Evolutionary conservation across 306 rosid genomes (phyloP).

Genomic region (Amphicarpaea edgeworthii): DNA sequence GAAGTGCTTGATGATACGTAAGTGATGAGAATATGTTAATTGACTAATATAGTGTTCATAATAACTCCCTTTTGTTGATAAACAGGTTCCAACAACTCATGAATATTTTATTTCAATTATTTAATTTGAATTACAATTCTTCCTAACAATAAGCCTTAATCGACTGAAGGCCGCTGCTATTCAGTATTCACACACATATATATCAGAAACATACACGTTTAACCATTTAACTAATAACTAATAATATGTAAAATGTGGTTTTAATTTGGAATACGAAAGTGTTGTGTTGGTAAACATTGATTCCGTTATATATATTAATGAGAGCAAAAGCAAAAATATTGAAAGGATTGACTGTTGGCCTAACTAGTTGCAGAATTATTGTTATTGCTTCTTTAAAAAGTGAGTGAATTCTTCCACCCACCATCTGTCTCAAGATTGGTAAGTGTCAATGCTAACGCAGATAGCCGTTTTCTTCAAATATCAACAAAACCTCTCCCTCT

Average conservation of each 20-base stretch:
- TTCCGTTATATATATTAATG: conserved; percentile 54
- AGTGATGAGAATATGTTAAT: conserved; percentile 16
- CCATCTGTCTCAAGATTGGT: conserved; percentile 53
- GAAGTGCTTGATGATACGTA: conserved; percentile 7
- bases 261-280: too few relatives aligned
- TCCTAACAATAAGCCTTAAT: background rate
- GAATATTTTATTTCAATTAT: background rate
- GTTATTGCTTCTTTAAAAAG: conserved; percentile 67
- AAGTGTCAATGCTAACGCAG: conserved; percentile 46
- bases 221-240: background rate
- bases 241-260: too few relatives aligned
- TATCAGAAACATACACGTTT: background rate
- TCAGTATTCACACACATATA: background rate
- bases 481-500: conserved; percentile 48
- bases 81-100: conserved; percentile 15
- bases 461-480: conserved; percentile 66
- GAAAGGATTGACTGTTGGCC: conserved; percentile 75
- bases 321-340: conserved; percentile 35
- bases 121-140: background rate
- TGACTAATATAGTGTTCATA: background rate
- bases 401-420: conserved; percentile 63
- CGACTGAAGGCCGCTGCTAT: background rate
- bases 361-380: conserved; percentile 60
- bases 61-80: conserved; percentile 14
- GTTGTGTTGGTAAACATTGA: conserved; percentile 34